Base-by-base conservation (phyloP, 2,329 filamentous ascomycete species). In the Seiridium unicorne region DNA sequence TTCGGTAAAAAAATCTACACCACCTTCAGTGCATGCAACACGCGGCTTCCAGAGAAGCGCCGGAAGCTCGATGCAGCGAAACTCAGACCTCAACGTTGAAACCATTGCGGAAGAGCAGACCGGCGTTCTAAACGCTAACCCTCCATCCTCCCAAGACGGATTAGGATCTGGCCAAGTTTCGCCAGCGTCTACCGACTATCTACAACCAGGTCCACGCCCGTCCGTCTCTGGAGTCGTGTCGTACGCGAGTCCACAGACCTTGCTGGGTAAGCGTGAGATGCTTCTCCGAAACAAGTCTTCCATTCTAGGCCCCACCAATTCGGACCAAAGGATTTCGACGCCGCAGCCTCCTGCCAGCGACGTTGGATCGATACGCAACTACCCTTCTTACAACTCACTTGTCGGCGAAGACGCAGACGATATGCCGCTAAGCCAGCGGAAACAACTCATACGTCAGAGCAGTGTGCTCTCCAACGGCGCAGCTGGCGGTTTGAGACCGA, bases 371-470 rank as follows among this genome's bases (percentile, higher is more conserved):
- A 56, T 80, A 8, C 64, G 74, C 63, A 75, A 77, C 62, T 73
- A 77, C 59, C 70, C 59, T 70, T 73, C 56, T 61, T 67, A 44
- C 63, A 70, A 26, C 64, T 66, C 59, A 61, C 57, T 64, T 9
- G 42, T 70, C 7, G 71, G 70, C 26, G 69, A 77, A 18, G 83
- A 85, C 64, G 77, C 81, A 1, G 91, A 93, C 62, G 85, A 93
- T 59, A 80, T 94, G 65, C 88, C 91, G 0, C 80, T 95, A 18
- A 89, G 86, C 47, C 85, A 90, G 66, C 87, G 90, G 48, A 83
- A 82, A 59, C 76, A 84, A 51, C 73, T 90, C 35, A 85, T 90
- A 59, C 84, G 84, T 38, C 81, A 84, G 47, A 80, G 72, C 63
- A 82, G 79, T 66, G 63, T 77, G 53, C 71, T 75, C 46, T 73